These are phyloP conservation scores for Arthroderma sp. DNA, from an alignment of 2,329 filamentous ascomycete genomes.

Conservation along the genomic window DNA sequence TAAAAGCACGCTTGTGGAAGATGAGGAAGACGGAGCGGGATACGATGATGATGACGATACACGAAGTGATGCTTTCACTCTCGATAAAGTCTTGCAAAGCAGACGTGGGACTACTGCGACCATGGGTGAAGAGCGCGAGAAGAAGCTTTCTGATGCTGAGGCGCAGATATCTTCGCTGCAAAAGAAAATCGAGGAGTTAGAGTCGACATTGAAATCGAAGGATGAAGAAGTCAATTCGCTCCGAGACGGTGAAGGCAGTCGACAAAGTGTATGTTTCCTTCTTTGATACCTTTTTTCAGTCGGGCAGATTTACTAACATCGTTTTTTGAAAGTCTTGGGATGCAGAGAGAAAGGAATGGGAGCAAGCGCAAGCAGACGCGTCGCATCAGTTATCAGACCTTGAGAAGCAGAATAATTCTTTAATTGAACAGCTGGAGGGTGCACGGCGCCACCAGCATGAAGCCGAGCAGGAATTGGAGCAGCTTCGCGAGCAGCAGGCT, in stretches of 20 bases:
- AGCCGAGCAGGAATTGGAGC: constrained; percentile 46
- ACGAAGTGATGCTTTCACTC: constrained; percentile 50
- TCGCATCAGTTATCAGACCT: constrained; percentile 63
- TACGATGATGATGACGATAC: constrained; percentile 43
- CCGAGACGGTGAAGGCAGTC: constrained; percentile 45
- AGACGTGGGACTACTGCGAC: constrained; percentile 38
- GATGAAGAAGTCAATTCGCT: constrained; percentile 54
- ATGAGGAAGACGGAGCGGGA: constrained; percentile 60
- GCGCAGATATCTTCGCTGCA: constrained; percentile 61
- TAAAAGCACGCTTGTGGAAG: constrained; percentile 94
- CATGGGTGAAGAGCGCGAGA: constrained; percentile 43
- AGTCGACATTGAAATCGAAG: constrained; percentile 54
- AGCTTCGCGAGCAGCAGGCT: constrained; percentile 4
- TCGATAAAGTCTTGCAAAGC: constrained; percentile 38
- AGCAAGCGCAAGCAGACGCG: constrained; percentile 48
- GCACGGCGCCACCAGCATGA: constrained; percentile 55
- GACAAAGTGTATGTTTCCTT: constrained; percentile 28
- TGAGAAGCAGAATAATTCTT: constrained; percentile 61
- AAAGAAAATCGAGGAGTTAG: constrained; percentile 58
- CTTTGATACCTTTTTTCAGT: neutral
- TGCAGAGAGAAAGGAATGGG: constrained; percentile 53
- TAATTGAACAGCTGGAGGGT: constrained; percentile 66
- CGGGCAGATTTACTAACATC: constrained; percentile 3
- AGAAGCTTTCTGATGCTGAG: constrained; percentile 68
- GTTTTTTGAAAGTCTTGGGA: constrained; percentile 31